Percentiles rank a stretch among this genome's conserved stretches.
These are phyloP conservation scores for Colletotrichum sp. DNA, from an alignment of 2,329 filamentous ascomycete species.

Conservation along the genomic window DNA sequence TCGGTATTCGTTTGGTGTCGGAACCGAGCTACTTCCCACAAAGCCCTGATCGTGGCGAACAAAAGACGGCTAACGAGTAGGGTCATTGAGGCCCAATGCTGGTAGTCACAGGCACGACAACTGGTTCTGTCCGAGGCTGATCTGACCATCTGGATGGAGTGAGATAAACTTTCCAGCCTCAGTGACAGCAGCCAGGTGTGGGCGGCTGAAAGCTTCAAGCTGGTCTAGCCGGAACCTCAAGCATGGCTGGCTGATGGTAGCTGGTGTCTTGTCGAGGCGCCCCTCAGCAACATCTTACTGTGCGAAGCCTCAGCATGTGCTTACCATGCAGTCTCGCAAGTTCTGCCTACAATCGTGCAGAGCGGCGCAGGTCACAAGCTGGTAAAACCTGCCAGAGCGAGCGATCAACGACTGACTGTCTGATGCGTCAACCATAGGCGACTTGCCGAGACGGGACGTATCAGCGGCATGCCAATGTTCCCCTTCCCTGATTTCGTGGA, in stretches of 20 bases:
- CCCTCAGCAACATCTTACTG: not conserved
- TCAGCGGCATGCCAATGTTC: not conserved
- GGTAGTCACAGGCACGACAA: not conserved
- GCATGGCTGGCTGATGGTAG: not conserved
- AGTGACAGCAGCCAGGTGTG: not conserved
- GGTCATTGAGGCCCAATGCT: not conserved
- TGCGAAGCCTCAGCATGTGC: not conserved
- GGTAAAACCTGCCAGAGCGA: not conserved
- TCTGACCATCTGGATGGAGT: not conserved
- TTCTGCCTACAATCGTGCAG: not conserved
- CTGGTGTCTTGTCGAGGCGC: not conserved
- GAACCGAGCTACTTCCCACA: not conserved
- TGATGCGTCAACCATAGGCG: not conserved
- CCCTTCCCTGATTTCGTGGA: not conserved
- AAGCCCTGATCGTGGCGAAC: not conserved
- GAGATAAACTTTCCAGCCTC: not conserved
- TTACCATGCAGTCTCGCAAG: not conserved
- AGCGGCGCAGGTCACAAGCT: not conserved
- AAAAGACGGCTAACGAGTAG: not conserved
- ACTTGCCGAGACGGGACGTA: slow-evolving; percentile 3
- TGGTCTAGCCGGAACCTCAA: not conserved
- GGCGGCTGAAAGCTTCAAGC: not conserved
- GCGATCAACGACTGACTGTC: not conserved
- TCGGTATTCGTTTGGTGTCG: not conserved
- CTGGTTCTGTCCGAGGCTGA: not conserved